A percentile compares a stretch with the other conserved stretches of the same genome.
Evolutionary conservation across 352 stramenopile genomes (phyloP).

Genomic region (Globisporangium radiosum): DNA sequence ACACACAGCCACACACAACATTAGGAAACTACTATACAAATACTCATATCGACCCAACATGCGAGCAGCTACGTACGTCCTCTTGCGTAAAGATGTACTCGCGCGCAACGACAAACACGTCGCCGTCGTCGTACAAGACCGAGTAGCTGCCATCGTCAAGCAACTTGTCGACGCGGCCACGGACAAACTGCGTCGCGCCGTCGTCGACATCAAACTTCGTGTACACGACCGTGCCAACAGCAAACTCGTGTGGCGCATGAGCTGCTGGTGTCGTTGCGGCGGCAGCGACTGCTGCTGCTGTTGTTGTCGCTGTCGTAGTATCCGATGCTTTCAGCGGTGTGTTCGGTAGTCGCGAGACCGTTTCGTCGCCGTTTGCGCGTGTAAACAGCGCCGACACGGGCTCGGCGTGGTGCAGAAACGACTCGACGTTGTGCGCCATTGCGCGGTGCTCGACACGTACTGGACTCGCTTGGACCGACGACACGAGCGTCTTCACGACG

Average conservation of each 20-base stretch:
- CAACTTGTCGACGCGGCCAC: conserved; percentile 31
- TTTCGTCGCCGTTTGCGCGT: conserved; percentile 1
- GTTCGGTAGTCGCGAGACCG: neutral
- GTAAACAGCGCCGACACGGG: conserved; percentile 1
- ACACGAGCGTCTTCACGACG: neutral
- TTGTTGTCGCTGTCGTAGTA: neutral
- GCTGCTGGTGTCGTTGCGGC: neutral
- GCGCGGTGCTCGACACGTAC: conserved; percentile 2
- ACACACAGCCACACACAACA: conserved; percentile 9
- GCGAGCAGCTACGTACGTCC: conserved; percentile 23
- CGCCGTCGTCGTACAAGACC: conserved; percentile 51
- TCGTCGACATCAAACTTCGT: conserved; percentile 36
- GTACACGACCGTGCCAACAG: conserved; percentile 27
- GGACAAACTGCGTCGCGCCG: conserved; percentile 32
- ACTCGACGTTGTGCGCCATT: conserved; percentile 7
- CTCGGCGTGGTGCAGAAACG: conserved; percentile 8
- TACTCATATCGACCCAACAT: neutral
- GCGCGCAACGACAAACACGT: conserved; percentile 35
- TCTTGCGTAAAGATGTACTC: conserved; percentile 44
- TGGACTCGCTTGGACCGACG: conserved; percentile 5
- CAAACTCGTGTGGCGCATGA: conserved; percentile 20
- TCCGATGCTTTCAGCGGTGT: conserved; percentile 4
- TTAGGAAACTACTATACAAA: neutral
- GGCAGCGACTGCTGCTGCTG: neutral
- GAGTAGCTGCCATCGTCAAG: conserved; percentile 34